Percentiles rank a stretch among this genome's conserved stretches.
Conservation (phyloP, 75 land plant species). For the Picea glauca region DNA sequence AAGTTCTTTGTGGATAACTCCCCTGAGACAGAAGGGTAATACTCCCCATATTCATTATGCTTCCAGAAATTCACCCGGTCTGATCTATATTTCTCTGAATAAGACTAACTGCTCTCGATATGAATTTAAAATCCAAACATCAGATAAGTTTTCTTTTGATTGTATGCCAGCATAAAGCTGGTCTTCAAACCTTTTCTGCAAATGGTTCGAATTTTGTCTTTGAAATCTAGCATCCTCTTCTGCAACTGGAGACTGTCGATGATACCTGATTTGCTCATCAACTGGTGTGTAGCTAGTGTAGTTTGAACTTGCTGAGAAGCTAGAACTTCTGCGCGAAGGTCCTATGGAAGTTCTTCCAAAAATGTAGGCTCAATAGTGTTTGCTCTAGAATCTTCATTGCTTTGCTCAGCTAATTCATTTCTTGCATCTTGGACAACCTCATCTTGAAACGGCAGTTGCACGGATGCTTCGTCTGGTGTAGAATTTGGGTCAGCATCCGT, state of each 20-base stretch:
- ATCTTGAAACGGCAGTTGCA: slow-evolving; percentile 17
- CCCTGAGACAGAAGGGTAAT: background rate
- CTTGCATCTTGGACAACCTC: slow-evolving; percentile 21
- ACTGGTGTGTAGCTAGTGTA: slow-evolving; percentile 36
- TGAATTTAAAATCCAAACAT: background rate
- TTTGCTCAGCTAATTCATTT: slow-evolving; percentile 18
- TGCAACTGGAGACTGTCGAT: background rate
- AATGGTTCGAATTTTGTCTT: background rate
- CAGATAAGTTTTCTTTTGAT: background rate
- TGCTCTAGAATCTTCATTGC: slow-evolving; percentile 36
- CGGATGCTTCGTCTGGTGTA: slow-evolving; percentile 22
- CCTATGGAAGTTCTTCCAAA: slow-evolving; percentile 92
- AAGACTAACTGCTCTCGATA: background rate
- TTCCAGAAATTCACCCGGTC: background rate
- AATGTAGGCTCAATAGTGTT: slow-evolving; percentile 90
- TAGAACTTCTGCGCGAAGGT: slow-evolving; percentile 87
- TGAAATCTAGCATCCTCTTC: background rate
- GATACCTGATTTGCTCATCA: background rate
- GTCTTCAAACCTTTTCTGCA: slow-evolving; percentile 6
- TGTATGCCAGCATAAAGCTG: background rate
- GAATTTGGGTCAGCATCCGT: slow-evolving; percentile 15
- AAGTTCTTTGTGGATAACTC: background rate
- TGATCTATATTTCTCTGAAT: background rate
- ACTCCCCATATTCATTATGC: background rate
- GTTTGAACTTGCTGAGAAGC: slow-evolving; percentile 82